Conservation (phyloP, 2,329 filamentous ascomycete species). For the Aspergillus transmontanensis region DNA sequence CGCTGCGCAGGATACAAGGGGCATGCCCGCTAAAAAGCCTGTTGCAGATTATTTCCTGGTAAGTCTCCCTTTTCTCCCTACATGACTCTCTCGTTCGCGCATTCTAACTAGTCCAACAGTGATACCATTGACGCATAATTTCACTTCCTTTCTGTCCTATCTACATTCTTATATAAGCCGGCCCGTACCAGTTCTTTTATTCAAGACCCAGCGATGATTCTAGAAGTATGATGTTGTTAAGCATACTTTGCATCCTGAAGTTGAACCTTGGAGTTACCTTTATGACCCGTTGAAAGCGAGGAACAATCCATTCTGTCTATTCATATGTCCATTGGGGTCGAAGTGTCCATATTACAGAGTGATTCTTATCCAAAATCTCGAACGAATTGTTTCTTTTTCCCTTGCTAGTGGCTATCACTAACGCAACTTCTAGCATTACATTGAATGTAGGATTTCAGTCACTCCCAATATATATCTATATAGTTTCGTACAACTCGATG, state of each 20-base stretch:
- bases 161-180: conserved; percentile 16
- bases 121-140: conserved; percentile 12
- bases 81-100: background rate
- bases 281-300: background rate
- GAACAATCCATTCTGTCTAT: background rate
- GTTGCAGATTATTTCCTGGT: conserved; percentile 93
- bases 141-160: conserved; percentile 6
- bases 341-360: background rate
- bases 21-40: conserved; percentile 98
- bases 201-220: background rate
- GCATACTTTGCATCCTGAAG: background rate
- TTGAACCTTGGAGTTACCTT: conserved; percentile 1
- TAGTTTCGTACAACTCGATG: background rate
- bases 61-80: conserved; percentile 17
- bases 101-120: conserved; percentile 2
- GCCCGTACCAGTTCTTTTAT: conserved; percentile 7
- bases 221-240: background rate
- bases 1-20: conserved; percentile 89
- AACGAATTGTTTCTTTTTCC: background rate
- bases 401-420: background rate
- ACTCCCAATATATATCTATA: background rate
- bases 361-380: background rate
- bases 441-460: background rate
- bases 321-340: background rate
- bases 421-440: background rate